Evolutionary conservation across 768 basidiomycete species (phyloP), one percentile per base, ranked within the genome.

Genomic region (Leccinum imitatum): DNA sequence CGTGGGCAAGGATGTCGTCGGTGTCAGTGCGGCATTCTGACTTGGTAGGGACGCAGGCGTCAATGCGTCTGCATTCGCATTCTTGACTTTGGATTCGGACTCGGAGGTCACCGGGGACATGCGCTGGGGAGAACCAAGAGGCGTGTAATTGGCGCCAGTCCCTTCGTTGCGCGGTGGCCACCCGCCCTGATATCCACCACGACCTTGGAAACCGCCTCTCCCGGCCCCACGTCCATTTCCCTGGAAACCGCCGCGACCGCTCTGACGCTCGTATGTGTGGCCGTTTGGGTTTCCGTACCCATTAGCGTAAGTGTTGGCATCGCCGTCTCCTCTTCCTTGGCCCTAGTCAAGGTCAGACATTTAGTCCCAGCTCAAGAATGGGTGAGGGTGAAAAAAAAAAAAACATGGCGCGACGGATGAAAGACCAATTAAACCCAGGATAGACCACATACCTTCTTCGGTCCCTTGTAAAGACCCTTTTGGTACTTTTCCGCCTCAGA

Each of bases 401-500:
- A n/a, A 44, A 35, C 23, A 52, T 17, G 6, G 11, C 9, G 7
- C 1, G 11, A 30, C 17, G 7, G 3, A 35, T 1, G 44, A 1
- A 46, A 56, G 33, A 31, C 3, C 21, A 57, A 52, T 10, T 1
- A 37, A 47, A 44, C 4, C 2, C 3, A 23, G 6, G 23, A 10
- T n/a, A 23, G 5, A n/a, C 17, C 21, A 58, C 67, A 48, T 57
- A 73, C 76, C 13, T 60, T 80, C 78, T 89, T 91, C 1, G 85
- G 82, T 9, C 91, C 93, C 68, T 90, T 93, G 72, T 94, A 95
- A 59, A 95, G 70, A 54, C 81, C 77, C 74, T 93, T 93, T 77
- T 97, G 85, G 69, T 97, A 96, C 72, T 96, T 97, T 74, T 97
- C 91, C 3, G 91, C 95, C 75, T 97, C 95, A 61, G 82, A 86